Evolutionary conservation across 495 filamentous ascomycete genomes (phyloP), one percentile per base, ranked within the genome.

Genomic region (Penicillium lividum): DNA sequence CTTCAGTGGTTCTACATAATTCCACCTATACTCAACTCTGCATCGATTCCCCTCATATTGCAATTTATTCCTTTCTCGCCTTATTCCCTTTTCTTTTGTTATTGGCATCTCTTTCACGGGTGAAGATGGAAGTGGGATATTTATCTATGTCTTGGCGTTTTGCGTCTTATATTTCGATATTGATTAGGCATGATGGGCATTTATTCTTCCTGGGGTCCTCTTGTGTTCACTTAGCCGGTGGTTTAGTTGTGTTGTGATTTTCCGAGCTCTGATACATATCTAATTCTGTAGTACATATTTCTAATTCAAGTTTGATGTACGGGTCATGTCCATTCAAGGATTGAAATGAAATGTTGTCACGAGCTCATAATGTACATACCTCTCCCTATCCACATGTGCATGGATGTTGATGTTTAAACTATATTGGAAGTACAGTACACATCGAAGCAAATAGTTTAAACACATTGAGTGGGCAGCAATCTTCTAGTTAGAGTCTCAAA

Each of bases 241-340:
- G 53, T 30, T 36, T 34, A 25, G 53, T 44, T 16, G 53, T 40
- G 53, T 61, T 56, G 45, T 54, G 48, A 53, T 53, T 53, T 53
- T 53, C 44, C 54, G 58, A 40, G 22, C 22, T 22, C 22, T 22
- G 22, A 59, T 57, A 65, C 34, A 65, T 59, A 65, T 56, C 22
- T 65, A 61, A 65, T 59, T 48, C 15, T 59, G 53, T 62, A 65
- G 63, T 65, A 65, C 56, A 65, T 65, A 65, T 31, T 56, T 30
- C 27, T 65, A 65, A 65, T 65, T 16, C 38, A 40, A 40, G 38
- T 40, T 51, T 49, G 8, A 56, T 56, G 33, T 44, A 38, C 27
- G 22, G 27, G 27, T 53, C 30, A 53, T 7, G 15, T 5, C 5
- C 33, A n/a, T 6, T 18, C 13, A 6, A 22, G 13, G 13, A 4